A percentile compares a stretch with the other conserved stretches of the same genome.
phyloP scores from a whole-genome alignment of 1,284 basidiomycete species.

The Melanopsichium pennsylvanicum region DNA sequence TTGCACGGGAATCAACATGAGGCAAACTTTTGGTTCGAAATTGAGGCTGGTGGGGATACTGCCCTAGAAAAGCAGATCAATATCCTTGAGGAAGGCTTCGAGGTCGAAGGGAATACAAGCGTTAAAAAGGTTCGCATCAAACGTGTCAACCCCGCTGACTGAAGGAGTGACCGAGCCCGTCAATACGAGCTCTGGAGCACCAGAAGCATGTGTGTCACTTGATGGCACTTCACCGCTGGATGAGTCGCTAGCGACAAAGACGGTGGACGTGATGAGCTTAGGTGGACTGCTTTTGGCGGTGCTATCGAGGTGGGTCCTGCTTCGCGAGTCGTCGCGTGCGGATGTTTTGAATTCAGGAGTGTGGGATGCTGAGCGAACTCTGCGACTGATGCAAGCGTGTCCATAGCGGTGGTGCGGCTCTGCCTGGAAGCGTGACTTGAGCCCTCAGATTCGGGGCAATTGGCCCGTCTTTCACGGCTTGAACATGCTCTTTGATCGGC shows the following conservation, averaged over 20 bases:
- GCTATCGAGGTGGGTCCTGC: too few species aligned
- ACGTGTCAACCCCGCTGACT: background rate
- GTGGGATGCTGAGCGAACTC: conserved; percentile 9
- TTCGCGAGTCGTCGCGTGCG: too few species aligned
- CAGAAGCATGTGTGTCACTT: background rate
- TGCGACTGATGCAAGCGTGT: conserved; percentile 14
- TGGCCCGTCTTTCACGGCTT: too few species aligned
- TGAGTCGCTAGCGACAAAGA: background rate
- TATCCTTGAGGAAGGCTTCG: conserved; percentile 29
- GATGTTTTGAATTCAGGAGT: too few species aligned
- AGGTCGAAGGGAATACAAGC: conserved; percentile 26
- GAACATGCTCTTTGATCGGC: too few species aligned
- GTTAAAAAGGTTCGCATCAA: conserved; percentile 6
- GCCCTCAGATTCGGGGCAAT: too few species aligned
- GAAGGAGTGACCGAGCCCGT: background rate
- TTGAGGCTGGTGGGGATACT: background rate
- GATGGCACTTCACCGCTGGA: background rate
- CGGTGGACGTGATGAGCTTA: too few species aligned
- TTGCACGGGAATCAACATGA: too few species aligned
- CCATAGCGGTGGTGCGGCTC: conserved; percentile 11
- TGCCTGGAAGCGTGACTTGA: too few species aligned
- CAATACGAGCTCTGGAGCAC: background rate
- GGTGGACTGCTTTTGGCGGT: too few species aligned
- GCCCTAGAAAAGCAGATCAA: conserved; percentile 28
- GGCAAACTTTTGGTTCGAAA: too few species aligned